A percentile compares a stretch with the other conserved stretches of the same genome.
Evolutionary conservation across 768 basidiomycete species (phyloP).

Genomic region (Melanogaster broomeanus): DNA sequence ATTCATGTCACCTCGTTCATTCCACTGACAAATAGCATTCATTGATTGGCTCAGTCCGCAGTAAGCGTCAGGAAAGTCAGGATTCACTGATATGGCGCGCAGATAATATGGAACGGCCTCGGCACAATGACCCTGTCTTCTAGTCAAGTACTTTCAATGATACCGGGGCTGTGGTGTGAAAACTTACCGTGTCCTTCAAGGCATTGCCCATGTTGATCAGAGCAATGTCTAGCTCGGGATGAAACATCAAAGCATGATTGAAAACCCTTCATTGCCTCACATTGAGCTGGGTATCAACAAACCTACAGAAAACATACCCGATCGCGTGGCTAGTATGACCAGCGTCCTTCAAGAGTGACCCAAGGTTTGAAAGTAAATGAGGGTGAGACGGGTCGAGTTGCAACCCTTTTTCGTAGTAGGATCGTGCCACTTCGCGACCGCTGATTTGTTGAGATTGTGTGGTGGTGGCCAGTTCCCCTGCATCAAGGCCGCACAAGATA

Average conservation of each 20-base stretch:
- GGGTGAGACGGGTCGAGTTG: slow-evolving; percentile 47
- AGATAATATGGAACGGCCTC: slow-evolving; percentile 49
- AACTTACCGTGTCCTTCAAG: slow-evolving; percentile 46
- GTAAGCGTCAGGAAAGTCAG: slow-evolving; percentile 47
- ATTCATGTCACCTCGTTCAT: slow-evolving; percentile 34
- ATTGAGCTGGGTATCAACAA: slow-evolving; percentile 2
- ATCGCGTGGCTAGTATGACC: slow-evolving; percentile 45
- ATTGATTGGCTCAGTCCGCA: slow-evolving; percentile 50
- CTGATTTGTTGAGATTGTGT: slow-evolving; percentile 21
- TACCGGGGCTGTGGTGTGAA: neutral
- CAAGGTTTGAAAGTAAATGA: slow-evolving; percentile 51
- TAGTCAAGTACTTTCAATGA: neutral
- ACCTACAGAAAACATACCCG: slow-evolving; percentile 28
- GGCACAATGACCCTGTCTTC: slow-evolving; percentile 38
- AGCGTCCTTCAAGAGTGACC: slow-evolving; percentile 51
- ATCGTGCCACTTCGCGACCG: slow-evolving; percentile 39
- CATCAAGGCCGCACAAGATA: slow-evolving; percentile 39
- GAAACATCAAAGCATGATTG: slow-evolving; percentile 37
- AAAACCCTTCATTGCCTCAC: slow-evolving; percentile 34
- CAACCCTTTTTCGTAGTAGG: slow-evolving; percentile 48
- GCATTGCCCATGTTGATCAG: slow-evolving; percentile 54
- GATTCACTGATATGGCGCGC: slow-evolving; percentile 43
- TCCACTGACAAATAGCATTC: slow-evolving; percentile 49
- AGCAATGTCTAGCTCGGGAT: slow-evolving; percentile 52
- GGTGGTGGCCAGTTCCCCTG: slow-evolving; percentile 19